Base-by-base conservation (phyloP, 441 rosid genomes). In the Breynia disticha region DNA sequence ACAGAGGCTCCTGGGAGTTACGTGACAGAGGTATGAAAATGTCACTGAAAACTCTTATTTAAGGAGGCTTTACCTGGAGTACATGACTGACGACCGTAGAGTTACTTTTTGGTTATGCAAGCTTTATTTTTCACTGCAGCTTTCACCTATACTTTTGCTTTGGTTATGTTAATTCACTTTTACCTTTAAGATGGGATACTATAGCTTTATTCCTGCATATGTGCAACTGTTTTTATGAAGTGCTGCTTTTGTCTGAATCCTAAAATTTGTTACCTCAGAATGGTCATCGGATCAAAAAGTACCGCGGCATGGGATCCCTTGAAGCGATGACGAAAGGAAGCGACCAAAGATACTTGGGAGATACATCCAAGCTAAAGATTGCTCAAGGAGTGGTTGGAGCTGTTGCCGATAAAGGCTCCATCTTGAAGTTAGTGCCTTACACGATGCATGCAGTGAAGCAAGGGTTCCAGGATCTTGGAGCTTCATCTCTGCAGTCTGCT, bases 401-500 rank as follows among this genome's bases (percentile, higher is more conserved):
- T 19, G 93, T 89, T 53, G 81, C 84, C 1, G 95, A 89, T 70
- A 89, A 83, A 75, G 97, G 90, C 37, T 86, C 93, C 2, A 78
- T 86, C 15, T 71, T 86, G 66, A 79, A 78, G 70, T 66, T 82
- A 50, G 46, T 86, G 51, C 95, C 95, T 58, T 86, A 89, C 67
- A 73, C 93, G 5, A 76, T 86, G 86, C 95, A 89, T 72, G 97
- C 97, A 9, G 93, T 89, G 44, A 89, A 83, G 74, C 97, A 89
- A 78, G 97, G 95, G n/a, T 80, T 89, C 59, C 97, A 89, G 73
- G 97, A 89, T 67, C 83, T 89, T 41, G 95, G 97, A 28, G 90
- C 93, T 51, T 70, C 77, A 35, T 89, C 95, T 45, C 49, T 86
- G 68, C 65, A 61, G 52, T 80, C 82, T 39, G 88, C 86, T 60